Evolutionary conservation across 2,329 filamentous ascomycete species (phyloP).

Genomic region (Sclerotinia spermophila): DNA sequence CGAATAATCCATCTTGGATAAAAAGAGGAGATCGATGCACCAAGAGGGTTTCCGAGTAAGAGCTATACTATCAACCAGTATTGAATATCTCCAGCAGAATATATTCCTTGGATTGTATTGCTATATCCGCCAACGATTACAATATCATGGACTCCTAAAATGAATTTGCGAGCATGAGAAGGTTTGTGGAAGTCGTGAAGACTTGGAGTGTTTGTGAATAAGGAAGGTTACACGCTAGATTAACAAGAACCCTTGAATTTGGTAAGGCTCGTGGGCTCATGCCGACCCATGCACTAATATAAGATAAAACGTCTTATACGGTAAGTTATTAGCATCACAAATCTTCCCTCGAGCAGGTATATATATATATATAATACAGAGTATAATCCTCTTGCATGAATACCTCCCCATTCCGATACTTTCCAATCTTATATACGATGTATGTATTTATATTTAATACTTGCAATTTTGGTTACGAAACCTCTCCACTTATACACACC

Average conservation of each 20-base stretch:
- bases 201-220: neutral
- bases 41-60: neutral
- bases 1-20: slow-evolving; percentile 51
- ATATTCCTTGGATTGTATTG: neutral
- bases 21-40: neutral
- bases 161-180: neutral
- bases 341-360: neutral
- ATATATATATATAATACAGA: no score
- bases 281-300: no score
- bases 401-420: no score
- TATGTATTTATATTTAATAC: no score
- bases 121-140: neutral
- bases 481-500: neutral
- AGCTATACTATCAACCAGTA: neutral
- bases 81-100: neutral
- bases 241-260: neutral
- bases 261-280: neutral
- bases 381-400: no score
- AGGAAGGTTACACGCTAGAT: slow-evolving; percentile 7
- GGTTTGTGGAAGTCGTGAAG: neutral
- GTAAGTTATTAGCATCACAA: neutral
- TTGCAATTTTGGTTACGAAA: neutral
- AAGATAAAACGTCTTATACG: no score
- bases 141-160: neutral
- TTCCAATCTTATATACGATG: no score